Base-by-base conservation (phyloP, 768 basidiomycete species). In the Gelatoporia subvermispora region DNA sequence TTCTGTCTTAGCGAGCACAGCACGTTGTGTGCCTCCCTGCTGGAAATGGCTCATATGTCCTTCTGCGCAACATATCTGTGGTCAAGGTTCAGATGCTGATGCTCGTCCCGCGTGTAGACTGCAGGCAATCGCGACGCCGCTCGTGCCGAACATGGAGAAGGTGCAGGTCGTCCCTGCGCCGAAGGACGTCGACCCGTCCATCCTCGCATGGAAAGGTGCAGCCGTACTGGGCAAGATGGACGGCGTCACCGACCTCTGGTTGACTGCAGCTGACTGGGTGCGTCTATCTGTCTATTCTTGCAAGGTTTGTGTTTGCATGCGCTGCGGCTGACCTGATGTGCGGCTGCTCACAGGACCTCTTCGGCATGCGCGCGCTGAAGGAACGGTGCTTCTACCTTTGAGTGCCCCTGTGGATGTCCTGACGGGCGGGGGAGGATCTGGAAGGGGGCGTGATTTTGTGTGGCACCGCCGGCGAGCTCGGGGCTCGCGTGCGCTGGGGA, bases 131-230 rank as follows among this genome's bases (percentile, higher is more conserved):
- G 87, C 88, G 9, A 88, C 85, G 8, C 87, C 89, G 4, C 66
- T 94, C 36, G 84, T 90, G 15, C 77, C 79, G 15, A 84, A 83
- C 60, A 90, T 93, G 82, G 85, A 88, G 61, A 88, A 87, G 58
- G 87, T 95, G 7, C 82, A 86, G 55, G 89, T 96, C 50, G 88
- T 98, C 40, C 90, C 93, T n/a, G 87, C 93, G 2, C 93, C 94
- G 1, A 88, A 93, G 63, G 91, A 93, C 51, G 67, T 97, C 38
- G 93, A 98, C 66, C 92, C 91, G 4, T 78, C 82, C 21, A 83
- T 92, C 34, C 77, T 98, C 25, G 84, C 83, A 15, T 99, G 96
- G 96, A 97, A 97, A 65, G 96, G 96, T 9, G 92, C 86, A 5
- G 81, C 86, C 8, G 91, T 94, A 11, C 79, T 97, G 36, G 89